Conservation (phyloP, 495 filamentous ascomycete genomes). For the Massariosphaeria phaeospora region DNA sequence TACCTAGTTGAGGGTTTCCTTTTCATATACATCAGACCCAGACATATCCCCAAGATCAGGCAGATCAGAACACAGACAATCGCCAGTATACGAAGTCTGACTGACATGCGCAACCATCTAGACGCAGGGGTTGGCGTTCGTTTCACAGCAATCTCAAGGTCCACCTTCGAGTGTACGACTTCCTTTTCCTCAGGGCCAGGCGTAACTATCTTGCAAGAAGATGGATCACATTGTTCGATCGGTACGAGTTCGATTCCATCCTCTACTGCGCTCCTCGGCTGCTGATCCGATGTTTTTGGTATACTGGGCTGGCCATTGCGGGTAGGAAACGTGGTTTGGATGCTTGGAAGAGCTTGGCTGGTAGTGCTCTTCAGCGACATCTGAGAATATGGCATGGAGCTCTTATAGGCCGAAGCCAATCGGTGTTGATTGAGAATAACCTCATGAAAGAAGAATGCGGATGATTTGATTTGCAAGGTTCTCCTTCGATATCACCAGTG, state of each 20-base stretch:
- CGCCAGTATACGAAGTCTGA: constrained; percentile 1
- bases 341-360: constrained; percentile 10
- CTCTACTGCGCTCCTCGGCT: not conserved
- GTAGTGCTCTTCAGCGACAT: constrained; percentile 9
- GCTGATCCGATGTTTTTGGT: not conserved
- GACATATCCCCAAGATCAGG: constrained; percentile 3
- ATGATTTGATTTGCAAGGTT: not conserved
- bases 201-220: constrained; percentile 2
- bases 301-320: not conserved
- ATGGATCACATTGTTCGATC: constrained; percentile 10
- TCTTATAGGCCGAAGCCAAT: constrained; percentile 1
- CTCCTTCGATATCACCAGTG: too few relatives aligned
- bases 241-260: constrained; percentile 21
- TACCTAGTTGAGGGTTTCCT: not conserved
- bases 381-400: constrained; percentile 15
- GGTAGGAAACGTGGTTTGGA: constrained; percentile 3
- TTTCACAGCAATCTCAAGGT: constrained; percentile 2
- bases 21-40: constrained; percentile 4
- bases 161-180: not conserved
- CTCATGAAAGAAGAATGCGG: not conserved
- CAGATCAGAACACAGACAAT: constrained; percentile 8
- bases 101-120: constrained; percentile 5
- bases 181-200: constrained; percentile 14
- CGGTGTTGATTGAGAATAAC: not conserved
- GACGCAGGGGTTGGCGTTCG: constrained; percentile 3